Evolutionary conservation across 306 rosid genomes (phyloP).

Genomic region (Lotus japonicus): DNA sequence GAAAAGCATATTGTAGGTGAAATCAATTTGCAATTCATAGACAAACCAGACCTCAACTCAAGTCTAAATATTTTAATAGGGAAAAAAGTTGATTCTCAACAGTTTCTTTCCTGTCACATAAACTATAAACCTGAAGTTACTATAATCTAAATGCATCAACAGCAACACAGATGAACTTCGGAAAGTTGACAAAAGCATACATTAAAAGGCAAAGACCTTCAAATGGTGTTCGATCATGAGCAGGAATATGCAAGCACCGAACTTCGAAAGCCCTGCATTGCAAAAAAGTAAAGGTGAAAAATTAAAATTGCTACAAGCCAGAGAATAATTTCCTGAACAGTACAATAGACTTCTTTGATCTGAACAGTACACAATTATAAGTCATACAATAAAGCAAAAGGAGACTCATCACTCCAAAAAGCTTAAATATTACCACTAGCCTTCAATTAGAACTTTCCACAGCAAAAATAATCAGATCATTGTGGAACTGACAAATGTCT

Average conservation of each 20-base stretch:
- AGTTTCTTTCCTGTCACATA: too few relatives aligned
- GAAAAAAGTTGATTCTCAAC: too few relatives aligned
- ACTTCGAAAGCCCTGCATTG: slow-evolving; percentile 79
- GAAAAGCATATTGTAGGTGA: background rate
- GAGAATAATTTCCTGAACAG: slow-evolving; percentile 5
- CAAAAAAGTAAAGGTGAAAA: background rate
- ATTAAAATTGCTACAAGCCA: background rate
- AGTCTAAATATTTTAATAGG: background rate
- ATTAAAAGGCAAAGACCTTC: slow-evolving; percentile 57
- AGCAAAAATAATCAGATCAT: background rate
- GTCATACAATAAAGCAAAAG: background rate
- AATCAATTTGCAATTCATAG: background rate
- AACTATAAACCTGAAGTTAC: background rate
- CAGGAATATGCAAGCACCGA: slow-evolving; percentile 87
- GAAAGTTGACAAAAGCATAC: slow-evolving; percentile 19
- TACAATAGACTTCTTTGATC: slow-evolving; percentile 2
- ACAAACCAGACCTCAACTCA: background rate
- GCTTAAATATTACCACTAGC: slow-evolving; percentile 4
- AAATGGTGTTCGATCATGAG: slow-evolving; percentile 74
- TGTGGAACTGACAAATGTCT: background rate
- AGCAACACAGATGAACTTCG: background rate
- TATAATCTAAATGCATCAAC: slow-evolving; percentile 5
- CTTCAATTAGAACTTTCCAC: background rate
- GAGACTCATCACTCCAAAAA: background rate
- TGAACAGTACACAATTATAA: background rate